phyloP scores from a whole-genome alignment of 2,329 filamentous ascomycete species.

The Cadophora malorum region DNA sequence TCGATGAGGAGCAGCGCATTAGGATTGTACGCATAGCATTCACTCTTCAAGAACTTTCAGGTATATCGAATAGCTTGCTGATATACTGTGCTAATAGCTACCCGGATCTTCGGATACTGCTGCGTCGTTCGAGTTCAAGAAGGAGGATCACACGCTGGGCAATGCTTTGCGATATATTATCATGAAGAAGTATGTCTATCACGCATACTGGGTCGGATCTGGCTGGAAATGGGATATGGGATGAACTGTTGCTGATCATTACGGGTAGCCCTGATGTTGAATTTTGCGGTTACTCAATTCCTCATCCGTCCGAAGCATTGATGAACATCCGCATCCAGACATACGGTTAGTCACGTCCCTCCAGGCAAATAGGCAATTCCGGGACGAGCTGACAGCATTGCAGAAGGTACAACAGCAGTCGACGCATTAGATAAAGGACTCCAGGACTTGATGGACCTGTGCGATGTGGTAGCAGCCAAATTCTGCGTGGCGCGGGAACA shows the following conservation, averaged over 20 bases:
- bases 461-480: slow-evolving; percentile 91
- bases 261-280: slow-evolving; percentile 83
- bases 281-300: slow-evolving; percentile 97
- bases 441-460: slow-evolving; percentile 86
- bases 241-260: slow-evolving; percentile 26
- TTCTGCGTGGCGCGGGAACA: slow-evolving; percentile 74
- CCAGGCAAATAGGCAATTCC: not conserved
- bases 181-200: slow-evolving; percentile 86
- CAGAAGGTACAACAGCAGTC: slow-evolving; percentile 80
- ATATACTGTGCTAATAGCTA: slow-evolving; percentile 59
- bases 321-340: slow-evolving; percentile 99
- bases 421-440: slow-evolving; percentile 91
- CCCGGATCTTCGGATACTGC: slow-evolving; percentile 85
- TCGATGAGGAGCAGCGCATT: slow-evolving; percentile 39
- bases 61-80: not conserved
- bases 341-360: slow-evolving; percentile 69
- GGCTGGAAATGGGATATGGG: not conserved
- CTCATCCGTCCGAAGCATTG: slow-evolving; percentile 92
- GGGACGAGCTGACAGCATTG: slow-evolving; percentile 29
- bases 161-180: slow-evolving; percentile 95
- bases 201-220: not conserved
- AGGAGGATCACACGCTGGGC: slow-evolving; percentile 93
- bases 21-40: slow-evolving; percentile 37
- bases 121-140: slow-evolving; percentile 92
- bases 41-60: not conserved